A percentile compares a stretch with the other conserved stretches of the same genome.
These are phyloP conservation scores for Fusarium torreyae DNA, from an alignment of 2,329 filamentous ascomycete species.

Conservation along the genomic window DNA sequence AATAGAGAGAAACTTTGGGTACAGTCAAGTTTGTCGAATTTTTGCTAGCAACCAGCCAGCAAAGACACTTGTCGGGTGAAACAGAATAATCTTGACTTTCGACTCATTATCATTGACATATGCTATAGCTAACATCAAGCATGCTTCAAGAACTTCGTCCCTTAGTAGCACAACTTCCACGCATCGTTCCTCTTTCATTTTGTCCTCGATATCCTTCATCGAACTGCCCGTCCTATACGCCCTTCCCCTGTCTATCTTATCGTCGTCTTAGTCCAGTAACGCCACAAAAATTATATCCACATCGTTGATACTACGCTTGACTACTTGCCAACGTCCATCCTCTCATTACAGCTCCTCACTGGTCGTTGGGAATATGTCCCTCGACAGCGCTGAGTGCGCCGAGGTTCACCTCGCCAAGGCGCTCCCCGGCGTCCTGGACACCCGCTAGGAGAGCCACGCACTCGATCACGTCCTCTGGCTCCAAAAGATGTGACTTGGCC, in stretches of 20 bases:
- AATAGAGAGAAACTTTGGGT: too few relatives aligned
- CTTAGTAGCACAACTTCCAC: constrained; percentile 5
- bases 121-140: constrained; percentile 17
- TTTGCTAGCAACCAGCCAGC: too few relatives aligned
- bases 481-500: constrained; percentile 90
- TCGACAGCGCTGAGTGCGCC: constrained; percentile 69
- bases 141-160: constrained; percentile 21
- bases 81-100: background rate
- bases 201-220: constrained; percentile 13
- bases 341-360: constrained; percentile 43
- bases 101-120: constrained; percentile 35
- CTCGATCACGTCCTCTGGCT: constrained; percentile 89
- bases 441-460: constrained; percentile 70
- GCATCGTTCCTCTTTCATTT: constrained; percentile 14
- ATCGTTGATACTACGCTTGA: background rate
- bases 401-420: constrained; percentile 68
- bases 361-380: constrained; percentile 64
- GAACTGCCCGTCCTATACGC: constrained; percentile 32
- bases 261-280: constrained; percentile 45
- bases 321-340: background rate
- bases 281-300: constrained; percentile 39
- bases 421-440: constrained; percentile 58
- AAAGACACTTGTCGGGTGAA: background rate
- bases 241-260: constrained; percentile 43
- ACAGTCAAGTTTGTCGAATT: too few relatives aligned